phyloP scores from a whole-genome alignment of 345 rosid species.

The Camelina neglecta region DNA sequence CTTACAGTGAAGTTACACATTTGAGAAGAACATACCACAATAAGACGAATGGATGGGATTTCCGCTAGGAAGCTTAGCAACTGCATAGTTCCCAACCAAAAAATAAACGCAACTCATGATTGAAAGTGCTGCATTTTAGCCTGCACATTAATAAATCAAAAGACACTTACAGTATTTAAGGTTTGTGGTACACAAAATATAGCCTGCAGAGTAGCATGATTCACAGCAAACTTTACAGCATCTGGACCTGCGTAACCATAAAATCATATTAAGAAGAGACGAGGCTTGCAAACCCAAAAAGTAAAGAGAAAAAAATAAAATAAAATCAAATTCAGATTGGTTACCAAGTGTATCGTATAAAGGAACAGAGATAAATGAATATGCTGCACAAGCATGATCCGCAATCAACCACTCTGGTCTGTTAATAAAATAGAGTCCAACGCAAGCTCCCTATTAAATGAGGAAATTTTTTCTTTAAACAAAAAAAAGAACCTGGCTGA shows the following conservation, averaged over 20 bases:
- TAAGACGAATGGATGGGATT: slow-evolving; percentile 72
- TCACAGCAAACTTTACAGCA: slow-evolving; percentile 75
- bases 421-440: slow-evolving; percentile 79
- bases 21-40: slow-evolving; percentile 63
- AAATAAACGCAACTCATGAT: slow-evolving; percentile 3
- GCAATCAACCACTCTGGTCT: slow-evolving; percentile 93
- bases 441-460: slow-evolving; percentile 63
- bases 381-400: slow-evolving; percentile 96
- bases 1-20: slow-evolving; percentile 13
- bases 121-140: not conserved
- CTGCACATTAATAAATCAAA: slow-evolving; percentile 21
- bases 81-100: slow-evolving; percentile 46
- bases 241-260: slow-evolving; percentile 70
- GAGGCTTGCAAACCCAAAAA: not conserved
- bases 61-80: slow-evolving; percentile 74
- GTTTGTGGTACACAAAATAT: slow-evolving; percentile 87
- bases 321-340: slow-evolving; percentile 18
- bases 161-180: slow-evolving; percentile 66
- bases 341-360: slow-evolving; percentile 92
- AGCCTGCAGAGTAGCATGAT: slow-evolving; percentile 77
- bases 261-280: slow-evolving; percentile 30
- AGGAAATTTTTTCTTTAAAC: slow-evolving; percentile 2
- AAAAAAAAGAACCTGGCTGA: not conserved
- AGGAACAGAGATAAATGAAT: slow-evolving; percentile 89
- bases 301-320: not conserved